Evolutionary conservation across 2,329 filamentous ascomycete species (phyloP).

Genomic region (Aspergillus latus): DNA sequence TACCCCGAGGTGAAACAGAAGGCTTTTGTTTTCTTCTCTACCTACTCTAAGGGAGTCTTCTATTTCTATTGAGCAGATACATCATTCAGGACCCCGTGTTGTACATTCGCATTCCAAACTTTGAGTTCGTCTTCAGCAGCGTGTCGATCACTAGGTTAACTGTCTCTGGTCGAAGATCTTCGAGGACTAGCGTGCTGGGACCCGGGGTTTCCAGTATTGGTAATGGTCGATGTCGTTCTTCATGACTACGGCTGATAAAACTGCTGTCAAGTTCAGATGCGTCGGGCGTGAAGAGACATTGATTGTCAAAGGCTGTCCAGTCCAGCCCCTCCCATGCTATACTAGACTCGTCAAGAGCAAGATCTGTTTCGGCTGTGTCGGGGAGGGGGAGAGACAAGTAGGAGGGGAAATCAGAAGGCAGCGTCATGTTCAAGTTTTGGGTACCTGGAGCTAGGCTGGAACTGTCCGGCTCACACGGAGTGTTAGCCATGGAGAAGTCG

Average conservation of each 20-base stretch:
- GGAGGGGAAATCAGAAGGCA: not conserved
- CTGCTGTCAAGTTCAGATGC: not conserved
- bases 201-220: not conserved
- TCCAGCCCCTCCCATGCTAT: not conserved
- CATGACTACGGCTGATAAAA: no score
- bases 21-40: not conserved
- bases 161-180: not conserved
- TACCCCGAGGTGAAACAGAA: not conserved
- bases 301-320: not conserved
- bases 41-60: no score
- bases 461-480: no score
- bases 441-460: no score
- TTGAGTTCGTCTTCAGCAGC: constrained; percentile 1
- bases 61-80: not conserved
- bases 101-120: constrained; percentile 7
- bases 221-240: not conserved
- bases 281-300: not conserved
- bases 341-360: not conserved
- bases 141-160: constrained; percentile 6
- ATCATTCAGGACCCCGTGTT: constrained; percentile 26
- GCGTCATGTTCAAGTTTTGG: no score
- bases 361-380: not conserved
- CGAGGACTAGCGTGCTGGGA: constrained; percentile 6
- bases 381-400: not conserved
- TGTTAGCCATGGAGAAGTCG: no score